Conservation (phyloP, 805 yeast species). For the Saccharomyces jurei region DNA sequence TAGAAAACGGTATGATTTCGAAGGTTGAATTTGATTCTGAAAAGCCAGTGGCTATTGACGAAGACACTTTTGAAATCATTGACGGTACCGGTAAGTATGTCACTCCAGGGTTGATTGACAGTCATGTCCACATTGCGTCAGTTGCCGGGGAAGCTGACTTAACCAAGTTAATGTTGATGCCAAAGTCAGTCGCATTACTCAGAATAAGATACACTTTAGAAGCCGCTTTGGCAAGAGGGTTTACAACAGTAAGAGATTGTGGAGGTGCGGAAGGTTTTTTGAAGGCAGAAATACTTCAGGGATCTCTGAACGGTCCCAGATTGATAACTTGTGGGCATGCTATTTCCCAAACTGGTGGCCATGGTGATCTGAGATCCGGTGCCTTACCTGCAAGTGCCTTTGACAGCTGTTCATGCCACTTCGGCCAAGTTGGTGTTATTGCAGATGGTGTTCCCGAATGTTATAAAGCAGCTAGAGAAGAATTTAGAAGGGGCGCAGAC, state of each 20-base stretch:
- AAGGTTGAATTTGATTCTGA: constrained; percentile 3
- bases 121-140: constrained; percentile 9
- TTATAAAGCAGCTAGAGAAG: constrained; percentile 9
- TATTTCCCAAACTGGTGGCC: constrained; percentile 11
- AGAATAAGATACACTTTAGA: constrained; percentile 8
- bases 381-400: constrained; percentile 7
- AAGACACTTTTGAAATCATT: constrained; percentile 3
- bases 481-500: constrained; percentile 10
- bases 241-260: constrained; percentile 10
- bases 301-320: constrained; percentile 5
- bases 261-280: constrained; percentile 10
- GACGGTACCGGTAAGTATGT: constrained; percentile 9
- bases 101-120: constrained; percentile 9
- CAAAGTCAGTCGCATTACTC: constrained; percentile 6
- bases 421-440: constrained; percentile 5
- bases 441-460: constrained; percentile 10
- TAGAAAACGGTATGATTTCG: constrained; percentile 8
- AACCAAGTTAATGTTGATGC: constrained; percentile 3
- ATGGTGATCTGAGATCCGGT: constrained; percentile 7
- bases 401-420: constrained; percentile 9
- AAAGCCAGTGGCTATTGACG: not conserved
- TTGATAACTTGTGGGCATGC: constrained; percentile 10
- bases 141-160: constrained; percentile 7
- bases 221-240: constrained; percentile 6
- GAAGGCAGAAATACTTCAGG: constrained; percentile 6